Base-by-base conservation (phyloP, 2,329 filamentous ascomycete genomes). In the Dactylellina cionopaga region DNA sequence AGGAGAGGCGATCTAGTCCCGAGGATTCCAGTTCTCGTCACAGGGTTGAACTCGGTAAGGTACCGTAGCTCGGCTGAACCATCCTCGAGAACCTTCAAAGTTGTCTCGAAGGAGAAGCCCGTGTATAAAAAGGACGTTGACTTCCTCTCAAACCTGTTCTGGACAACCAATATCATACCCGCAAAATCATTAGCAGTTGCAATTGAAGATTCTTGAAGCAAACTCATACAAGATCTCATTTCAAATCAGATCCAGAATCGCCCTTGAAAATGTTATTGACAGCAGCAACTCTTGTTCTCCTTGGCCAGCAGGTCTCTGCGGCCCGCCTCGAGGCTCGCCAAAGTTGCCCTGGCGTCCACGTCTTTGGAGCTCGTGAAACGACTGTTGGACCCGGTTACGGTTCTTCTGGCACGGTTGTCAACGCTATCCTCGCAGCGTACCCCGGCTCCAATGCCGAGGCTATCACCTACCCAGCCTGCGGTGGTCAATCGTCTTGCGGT, bases 381-480 rank as follows among this genome's bases (percentile, higher is more conserved):
- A 84, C 82, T 0, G 83, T 76, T 5, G 64, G 82, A 0, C 74
- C 80, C 5, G 86, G 86, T 0, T 87, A 84, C 74, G 86, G 86
- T 6, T 82, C 84, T 0, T 80, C 84, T 1, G 80, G 80, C 19
- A 81, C 81, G 0, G 81, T 87, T 10, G 83, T 88, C 17, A 82
- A 86, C 74, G 79, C 82, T 62, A 81, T 87, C 39, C 78, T 82
- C 1, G 78, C 77, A 29, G 81, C 83, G 2, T 83, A 85, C 74
- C 76, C 84, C 0, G 85, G 84, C 0, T 79, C 85, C 0, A 86
- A 84, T 0, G 80, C 85, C 0, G 85, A 87, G 73, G 83, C 85
- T 15, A 86, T 88, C 73, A 77, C 70, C 37, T 87, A 88, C 75
- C 85, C 89, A 35, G 88, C 88, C 1, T 89, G 87, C 41, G 88